Evolutionary conservation across 306 rosid genomes (phyloP).

Genomic region (Sophora flavescens): DNA sequence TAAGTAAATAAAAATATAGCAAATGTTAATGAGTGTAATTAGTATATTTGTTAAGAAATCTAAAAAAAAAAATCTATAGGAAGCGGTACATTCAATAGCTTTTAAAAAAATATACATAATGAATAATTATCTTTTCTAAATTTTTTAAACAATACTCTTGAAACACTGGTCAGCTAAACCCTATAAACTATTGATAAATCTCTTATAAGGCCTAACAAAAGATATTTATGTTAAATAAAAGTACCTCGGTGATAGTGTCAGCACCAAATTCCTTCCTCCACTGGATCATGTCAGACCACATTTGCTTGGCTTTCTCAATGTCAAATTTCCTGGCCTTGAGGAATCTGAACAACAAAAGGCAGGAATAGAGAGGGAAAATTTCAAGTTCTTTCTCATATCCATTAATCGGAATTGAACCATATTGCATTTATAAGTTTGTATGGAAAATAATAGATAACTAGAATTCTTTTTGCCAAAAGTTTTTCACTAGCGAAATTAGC

Average conservation of each 20-base stretch:
- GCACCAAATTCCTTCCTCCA: constrained; percentile 94
- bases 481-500: no score
- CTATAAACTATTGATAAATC: background rate
- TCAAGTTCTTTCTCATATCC: background rate
- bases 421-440: background rate
- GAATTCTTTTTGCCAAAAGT: background rate
- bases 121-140: no score
- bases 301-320: constrained; percentile 81
- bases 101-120: no score
- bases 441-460: background rate
- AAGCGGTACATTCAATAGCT: no score
- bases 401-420: background rate
- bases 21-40: no score
- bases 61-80: no score
- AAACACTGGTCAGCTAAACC: no score
- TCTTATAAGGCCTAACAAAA: background rate
- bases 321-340: constrained; percentile 91
- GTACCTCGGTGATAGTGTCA: constrained; percentile 78
- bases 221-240: constrained; percentile 1
- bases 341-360: constrained; percentile 57
- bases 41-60: no score
- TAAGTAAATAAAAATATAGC: background rate
- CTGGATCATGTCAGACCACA: constrained; percentile 91
- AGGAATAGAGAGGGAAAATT: background rate
- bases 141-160: no score